Conservation (phyloP, 176 grass and related monocot genomes). For the Oropetium thomaeum region DNA sequence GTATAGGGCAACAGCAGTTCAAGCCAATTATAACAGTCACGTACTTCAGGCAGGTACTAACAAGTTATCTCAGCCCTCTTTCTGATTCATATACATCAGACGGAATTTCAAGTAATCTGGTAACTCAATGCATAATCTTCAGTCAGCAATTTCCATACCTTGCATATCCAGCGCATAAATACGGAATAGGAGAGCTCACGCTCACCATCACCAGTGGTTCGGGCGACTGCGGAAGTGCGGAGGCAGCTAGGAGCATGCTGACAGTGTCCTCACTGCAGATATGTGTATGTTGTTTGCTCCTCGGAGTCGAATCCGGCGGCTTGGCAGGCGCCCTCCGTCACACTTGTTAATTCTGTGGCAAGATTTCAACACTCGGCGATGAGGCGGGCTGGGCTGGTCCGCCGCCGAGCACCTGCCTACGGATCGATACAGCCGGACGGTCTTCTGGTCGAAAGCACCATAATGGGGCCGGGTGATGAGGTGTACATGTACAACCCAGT, state of each 20-base stretch:
- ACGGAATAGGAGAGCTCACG: not conserved
- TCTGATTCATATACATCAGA: too few relatives aligned
- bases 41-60: not conserved
- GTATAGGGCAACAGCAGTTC: not conserved
- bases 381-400: not conserved
- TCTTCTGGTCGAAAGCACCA: not conserved
- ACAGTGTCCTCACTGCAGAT: not conserved
- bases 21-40: not conserved
- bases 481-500: not conserved
- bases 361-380: not conserved
- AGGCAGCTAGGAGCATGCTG: not conserved
- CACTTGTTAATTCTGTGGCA: not conserved
- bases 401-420: not conserved
- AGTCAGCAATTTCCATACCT: not conserved
- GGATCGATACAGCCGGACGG: not conserved
- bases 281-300: not conserved
- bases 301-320: not conserved
- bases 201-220: not conserved
- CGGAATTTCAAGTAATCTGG: not conserved
- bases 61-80: not conserved
- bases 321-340: not conserved
- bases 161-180: not conserved
- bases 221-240: not conserved
- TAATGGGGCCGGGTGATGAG: not conserved
- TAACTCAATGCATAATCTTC: not conserved